Evolutionary conservation across 208 protist species (phyloP), one percentile per base, ranked within the genome.

Genomic region (Acanthamoeba culbertsoni): DNA sequence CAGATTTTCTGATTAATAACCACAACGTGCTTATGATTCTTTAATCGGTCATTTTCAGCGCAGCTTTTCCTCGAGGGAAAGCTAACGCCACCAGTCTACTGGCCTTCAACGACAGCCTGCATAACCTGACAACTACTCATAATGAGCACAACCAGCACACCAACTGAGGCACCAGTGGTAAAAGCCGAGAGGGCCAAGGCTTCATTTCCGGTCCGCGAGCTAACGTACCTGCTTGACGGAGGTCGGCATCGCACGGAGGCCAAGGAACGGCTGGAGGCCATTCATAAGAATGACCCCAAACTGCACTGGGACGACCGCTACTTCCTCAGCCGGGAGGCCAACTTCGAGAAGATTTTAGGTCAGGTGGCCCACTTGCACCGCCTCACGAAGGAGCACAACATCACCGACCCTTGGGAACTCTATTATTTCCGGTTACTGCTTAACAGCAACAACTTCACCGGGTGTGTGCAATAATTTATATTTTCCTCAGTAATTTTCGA

Each of bases 171-270:
- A n/a, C n/a, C n/a, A n/a, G n/a, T n/a, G n/a, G n/a, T n/a, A n/a
- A n/a, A n/a, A n/a, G n/a, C n/a, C n/a, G n/a, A n/a, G n/a, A n/a
- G n/a, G n/a, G n/a, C n/a, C n/a, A n/a, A n/a, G n/a, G 86, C 86
- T 14, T 92, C 86, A 16, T 92, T 92, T 40, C 20, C 53, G 18
- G 57, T 92, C 23, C 35, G 55, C 18, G 59, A 4, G 57, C 23
- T 92, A 40, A 75, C 86, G n/a, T 26, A 92, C 42, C 31, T 92
- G 35, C 86, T 92, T 12, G 86, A 73, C 31, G 79, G 79, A 18
- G 46, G 53, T 0, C n/a, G 23, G 20, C 20, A 88, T n/a, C 20
- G 2, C 20, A 88, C 77, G 31, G 77, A 10, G 12, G 28, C 3
- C 31, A 7, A 31, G 2, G 18, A 62, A 26, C 42, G 46, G 20